Percentiles rank a stretch among this genome's conserved stretches.
phyloP scores from a whole-genome alignment of 2,329 filamentous ascomycete genomes.

The Arthrobotrys iridis region DNA sequence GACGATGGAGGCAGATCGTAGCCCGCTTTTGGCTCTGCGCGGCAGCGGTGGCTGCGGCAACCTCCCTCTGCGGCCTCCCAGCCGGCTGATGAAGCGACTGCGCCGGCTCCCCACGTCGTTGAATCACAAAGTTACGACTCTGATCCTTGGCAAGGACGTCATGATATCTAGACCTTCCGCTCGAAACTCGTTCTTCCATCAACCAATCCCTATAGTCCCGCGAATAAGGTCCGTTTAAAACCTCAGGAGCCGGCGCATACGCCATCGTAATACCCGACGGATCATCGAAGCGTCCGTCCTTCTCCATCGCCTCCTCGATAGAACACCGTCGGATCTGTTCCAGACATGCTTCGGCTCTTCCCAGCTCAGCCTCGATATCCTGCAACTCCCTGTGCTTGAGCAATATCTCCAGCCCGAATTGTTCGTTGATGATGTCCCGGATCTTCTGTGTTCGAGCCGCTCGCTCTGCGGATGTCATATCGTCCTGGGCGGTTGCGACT shows the following conservation, averaged over 20 bases:
- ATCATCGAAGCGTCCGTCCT: slow-evolving; percentile 71
- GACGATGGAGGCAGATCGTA: slow-evolving; percentile 83
- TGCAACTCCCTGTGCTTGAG: slow-evolving; percentile 94
- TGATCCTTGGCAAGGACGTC: slow-evolving; percentile 48
- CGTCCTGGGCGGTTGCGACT: slow-evolving; percentile 17
- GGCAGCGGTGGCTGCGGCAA: slow-evolving; percentile 60
- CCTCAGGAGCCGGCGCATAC: slow-evolving; percentile 82
- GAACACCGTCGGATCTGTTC: slow-evolving; percentile 94
- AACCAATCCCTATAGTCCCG: slow-evolving; percentile 97
- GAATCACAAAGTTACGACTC: slow-evolving; percentile 37
- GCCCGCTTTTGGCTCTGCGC: slow-evolving; percentile 78
- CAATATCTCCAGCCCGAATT: slow-evolving; percentile 90
- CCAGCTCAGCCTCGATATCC: slow-evolving; percentile 93
- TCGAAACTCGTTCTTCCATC: slow-evolving; percentile 59
- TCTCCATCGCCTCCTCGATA: slow-evolving; percentile 71
- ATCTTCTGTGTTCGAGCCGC: slow-evolving; percentile 66
- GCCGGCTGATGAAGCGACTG: neutral
- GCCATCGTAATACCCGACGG: slow-evolving; percentile 37
- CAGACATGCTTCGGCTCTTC: slow-evolving; percentile 90
- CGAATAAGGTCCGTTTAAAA: slow-evolving; percentile 89
- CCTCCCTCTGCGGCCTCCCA: slow-evolving; percentile 67
- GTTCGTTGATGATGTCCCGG: slow-evolving; percentile 79
- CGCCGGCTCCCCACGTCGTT: neutral
- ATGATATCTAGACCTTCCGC: slow-evolving; percentile 10
- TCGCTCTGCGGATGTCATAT: slow-evolving; percentile 32